phyloP scores from a whole-genome alignment of 768 basidiomycete genomes.

The Erythrobasidium yunnanense region DNA sequence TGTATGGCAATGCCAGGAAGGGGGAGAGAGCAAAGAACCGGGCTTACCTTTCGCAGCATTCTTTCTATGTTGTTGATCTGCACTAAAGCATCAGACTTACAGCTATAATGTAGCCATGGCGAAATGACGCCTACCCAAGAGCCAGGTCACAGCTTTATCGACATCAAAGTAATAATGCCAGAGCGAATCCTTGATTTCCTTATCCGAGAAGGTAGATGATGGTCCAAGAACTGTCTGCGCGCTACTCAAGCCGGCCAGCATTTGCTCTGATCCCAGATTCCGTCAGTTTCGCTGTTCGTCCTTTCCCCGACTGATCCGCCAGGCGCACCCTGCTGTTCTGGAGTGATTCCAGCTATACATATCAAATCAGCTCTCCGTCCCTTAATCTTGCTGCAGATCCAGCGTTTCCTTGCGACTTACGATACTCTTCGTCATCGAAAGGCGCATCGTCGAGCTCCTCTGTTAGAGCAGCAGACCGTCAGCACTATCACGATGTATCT shows the following conservation, averaged over 20 bases:
- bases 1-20: slow-evolving; percentile 28
- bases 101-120: background rate
- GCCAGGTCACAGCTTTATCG: slow-evolving; percentile 61
- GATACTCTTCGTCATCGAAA: slow-evolving; percentile 54
- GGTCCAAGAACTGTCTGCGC: slow-evolving; percentile 60
- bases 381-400: background rate
- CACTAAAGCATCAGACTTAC: background rate
- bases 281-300: no score
- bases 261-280: slow-evolving; percentile 45
- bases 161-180: slow-evolving; percentile 85
- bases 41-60: slow-evolving; percentile 46
- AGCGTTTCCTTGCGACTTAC: slow-evolving; percentile 17
- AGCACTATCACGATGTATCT: background rate
- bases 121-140: slow-evolving; percentile 49
- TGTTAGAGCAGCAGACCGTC: slow-evolving; percentile 38
- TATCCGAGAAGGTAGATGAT: slow-evolving; percentile 52
- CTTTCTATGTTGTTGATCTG: slow-evolving; percentile 63
- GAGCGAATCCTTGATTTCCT: slow-evolving; percentile 62
- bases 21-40: slow-evolving; percentile 63
- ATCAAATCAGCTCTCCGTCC: background rate
- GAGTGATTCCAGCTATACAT: background rate
- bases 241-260: slow-evolving; percentile 60
- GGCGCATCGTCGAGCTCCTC: slow-evolving; percentile 78
- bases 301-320: background rate
- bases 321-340: background rate